phyloP scores from a whole-genome alignment of 2,329 filamentous ascomycete species.

The Fusarium cyanostomum region DNA sequence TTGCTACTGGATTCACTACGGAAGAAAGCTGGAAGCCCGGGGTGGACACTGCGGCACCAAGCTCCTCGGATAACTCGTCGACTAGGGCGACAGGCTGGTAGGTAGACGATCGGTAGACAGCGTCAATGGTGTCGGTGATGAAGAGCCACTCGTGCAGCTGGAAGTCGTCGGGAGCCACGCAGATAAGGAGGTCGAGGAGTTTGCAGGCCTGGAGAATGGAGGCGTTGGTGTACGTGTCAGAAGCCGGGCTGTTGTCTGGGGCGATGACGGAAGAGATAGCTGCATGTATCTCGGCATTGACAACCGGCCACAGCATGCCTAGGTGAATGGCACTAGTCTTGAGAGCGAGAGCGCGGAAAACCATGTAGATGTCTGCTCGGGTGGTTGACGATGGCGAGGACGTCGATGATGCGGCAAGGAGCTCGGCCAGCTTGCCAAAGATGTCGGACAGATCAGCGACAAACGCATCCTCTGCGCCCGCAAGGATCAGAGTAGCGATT shows the following conservation, averaged over 20 bases:
- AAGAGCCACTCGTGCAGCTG: constrained; percentile 99
- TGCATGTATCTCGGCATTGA: constrained; percentile 85
- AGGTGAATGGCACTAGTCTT: constrained; percentile 83
- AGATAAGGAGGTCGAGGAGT: constrained; percentile 86
- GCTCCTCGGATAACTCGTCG: constrained; percentile 83
- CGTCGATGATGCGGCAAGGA: constrained; percentile 82
- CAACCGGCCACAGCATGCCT: constrained; percentile 86
- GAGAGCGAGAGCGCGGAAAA: constrained; percentile 82
- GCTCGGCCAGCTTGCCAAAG: constrained; percentile 85
- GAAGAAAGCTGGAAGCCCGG: constrained; percentile 50
- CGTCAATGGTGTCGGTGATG: constrained; percentile 95
- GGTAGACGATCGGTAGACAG: constrained; percentile 80
- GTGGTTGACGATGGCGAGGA: constrained; percentile 93
- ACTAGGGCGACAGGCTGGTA: constrained; percentile 79
- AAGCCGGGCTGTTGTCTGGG: constrained; percentile 68
- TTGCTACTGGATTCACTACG: constrained; percentile 49
- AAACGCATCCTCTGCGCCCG: constrained; percentile 80
- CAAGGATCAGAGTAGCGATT: constrained; percentile 80
- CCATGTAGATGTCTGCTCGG: constrained; percentile 87
- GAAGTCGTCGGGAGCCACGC: constrained; percentile 91
- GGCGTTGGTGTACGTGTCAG: constrained; percentile 79
- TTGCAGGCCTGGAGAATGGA: constrained; percentile 92
- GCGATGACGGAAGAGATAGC: constrained; percentile 79
- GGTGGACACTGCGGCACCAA: constrained; percentile 60
- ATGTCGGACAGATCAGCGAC: constrained; percentile 77